Evolutionary conservation across 192 early-diverging fungal genomes (phyloP).

Genomic region (Backusella parvicylindrica): DNA sequence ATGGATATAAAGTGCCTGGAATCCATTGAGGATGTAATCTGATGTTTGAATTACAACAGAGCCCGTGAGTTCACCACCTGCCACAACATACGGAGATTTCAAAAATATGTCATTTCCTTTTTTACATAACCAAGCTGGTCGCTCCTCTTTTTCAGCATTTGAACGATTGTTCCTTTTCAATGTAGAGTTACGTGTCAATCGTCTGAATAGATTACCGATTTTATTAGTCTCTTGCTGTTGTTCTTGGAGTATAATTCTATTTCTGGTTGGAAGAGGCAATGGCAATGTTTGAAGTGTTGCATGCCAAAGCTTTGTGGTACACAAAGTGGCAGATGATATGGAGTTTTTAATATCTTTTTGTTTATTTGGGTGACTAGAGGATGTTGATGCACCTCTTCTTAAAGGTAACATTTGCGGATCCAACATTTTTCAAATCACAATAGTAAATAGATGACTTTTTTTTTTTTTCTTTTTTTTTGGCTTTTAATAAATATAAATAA

Average conservation of each 20-base stretch:
- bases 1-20: background rate
- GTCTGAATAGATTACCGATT: background rate
- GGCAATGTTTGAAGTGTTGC: background rate
- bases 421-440: background rate
- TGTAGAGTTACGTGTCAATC: conserved; percentile 3
- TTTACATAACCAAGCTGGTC: conserved; percentile 11
- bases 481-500: background rate
- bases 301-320: background rate
- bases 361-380: background rate
- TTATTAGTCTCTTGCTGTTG: background rate
- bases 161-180: background rate
- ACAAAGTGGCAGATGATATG: background rate
- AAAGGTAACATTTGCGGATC: background rate
- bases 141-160: background rate
- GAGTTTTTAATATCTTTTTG: background rate
- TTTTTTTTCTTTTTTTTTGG: background rate
- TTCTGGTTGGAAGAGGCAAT: background rate
- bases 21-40: background rate
- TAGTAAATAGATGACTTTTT: background rate
- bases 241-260: background rate
- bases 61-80: conserved; percentile 11
- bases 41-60: conserved; percentile 2
- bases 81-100: conserved; percentile 20
- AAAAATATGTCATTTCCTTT: conserved; percentile 14
- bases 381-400: background rate